Evolutionary conservation across 352 stramenopile genomes (phyloP).

Genomic region (Phytophthora pluvialis): DNA sequence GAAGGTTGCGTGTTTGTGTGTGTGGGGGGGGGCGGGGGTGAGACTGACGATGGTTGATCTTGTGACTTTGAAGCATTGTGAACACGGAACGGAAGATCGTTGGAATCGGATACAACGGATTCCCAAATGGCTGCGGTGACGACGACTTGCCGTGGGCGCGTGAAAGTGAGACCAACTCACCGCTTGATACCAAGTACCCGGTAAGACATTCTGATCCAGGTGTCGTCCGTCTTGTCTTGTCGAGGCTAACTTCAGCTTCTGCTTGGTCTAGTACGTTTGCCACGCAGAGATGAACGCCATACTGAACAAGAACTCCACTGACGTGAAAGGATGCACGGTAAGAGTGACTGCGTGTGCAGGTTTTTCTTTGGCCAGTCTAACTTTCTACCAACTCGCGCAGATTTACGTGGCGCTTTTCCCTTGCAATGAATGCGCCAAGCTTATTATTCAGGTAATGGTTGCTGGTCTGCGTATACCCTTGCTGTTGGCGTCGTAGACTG

Average conservation of each 20-base stretch:
- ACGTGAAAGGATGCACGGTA: constrained; percentile 93
- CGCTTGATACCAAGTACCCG: constrained; percentile 96
- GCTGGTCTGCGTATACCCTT: background rate
- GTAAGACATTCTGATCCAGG: constrained; percentile 33
- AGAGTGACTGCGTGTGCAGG: background rate
- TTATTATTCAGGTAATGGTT: constrained; percentile 95
- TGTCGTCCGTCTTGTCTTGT: background rate
- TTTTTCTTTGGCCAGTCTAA: constrained; percentile 8
- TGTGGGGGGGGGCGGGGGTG: background rate
- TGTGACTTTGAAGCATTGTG: constrained; percentile 85
- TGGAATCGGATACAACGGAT: constrained; percentile 99
- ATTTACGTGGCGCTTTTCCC: constrained; percentile 99
- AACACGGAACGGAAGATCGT: constrained; percentile 96
- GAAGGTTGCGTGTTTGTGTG: background rate
- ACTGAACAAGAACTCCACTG: constrained; percentile 97
- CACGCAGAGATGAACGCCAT: constrained; percentile 99
- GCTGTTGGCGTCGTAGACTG: background rate
- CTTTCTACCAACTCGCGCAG: constrained; percentile 28
- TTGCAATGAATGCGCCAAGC: constrained; percentile 99
- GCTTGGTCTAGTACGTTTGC: constrained; percentile 92
- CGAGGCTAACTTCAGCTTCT: constrained; percentile 7
- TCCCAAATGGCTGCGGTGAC: constrained; percentile 96
- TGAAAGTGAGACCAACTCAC: constrained; percentile 59
- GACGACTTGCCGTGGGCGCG: constrained; percentile 95
- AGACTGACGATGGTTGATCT: background rate